phyloP scores from a whole-genome alignment of 1,139 yeast genomes.

The Geotrichum bryndzae region DNA sequence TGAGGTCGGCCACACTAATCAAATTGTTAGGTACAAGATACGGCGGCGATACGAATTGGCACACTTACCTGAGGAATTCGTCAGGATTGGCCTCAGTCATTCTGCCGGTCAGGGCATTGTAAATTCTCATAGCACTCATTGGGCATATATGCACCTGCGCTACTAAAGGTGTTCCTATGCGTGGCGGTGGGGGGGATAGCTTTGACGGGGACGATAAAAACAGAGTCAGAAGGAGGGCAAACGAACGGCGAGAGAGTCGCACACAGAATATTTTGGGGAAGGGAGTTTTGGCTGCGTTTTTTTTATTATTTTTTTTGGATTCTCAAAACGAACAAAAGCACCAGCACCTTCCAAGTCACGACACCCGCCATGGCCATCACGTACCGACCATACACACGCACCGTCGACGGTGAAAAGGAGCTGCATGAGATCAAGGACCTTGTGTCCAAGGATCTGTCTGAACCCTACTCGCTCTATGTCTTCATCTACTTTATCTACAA shows the following conservation, averaged over 20 bases:
- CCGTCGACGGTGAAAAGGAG: constrained; percentile 30
- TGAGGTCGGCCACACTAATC: constrained; percentile 23
- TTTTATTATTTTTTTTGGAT: neutral
- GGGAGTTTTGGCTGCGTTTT: no score
- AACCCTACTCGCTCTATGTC: constrained; percentile 68
- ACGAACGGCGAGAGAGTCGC: neutral
- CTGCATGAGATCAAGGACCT: constrained; percentile 39
- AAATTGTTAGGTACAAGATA: neutral
- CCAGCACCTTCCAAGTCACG: neutral
- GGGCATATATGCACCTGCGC: neutral
- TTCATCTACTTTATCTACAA: constrained; percentile 62
- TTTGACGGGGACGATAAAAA: neutral
- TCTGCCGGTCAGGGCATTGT: constrained; percentile 25
- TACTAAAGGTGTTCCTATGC: neutral
- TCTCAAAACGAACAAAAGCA: neutral
- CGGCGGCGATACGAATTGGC: neutral
- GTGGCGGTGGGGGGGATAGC: neutral
- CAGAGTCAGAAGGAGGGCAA: neutral
- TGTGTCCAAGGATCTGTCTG: constrained; percentile 58
- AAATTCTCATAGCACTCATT: constrained; percentile 23
- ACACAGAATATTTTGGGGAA: neutral
- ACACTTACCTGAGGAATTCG: constrained; percentile 23
- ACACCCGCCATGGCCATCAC: constrained; percentile 1
- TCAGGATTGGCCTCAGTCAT: constrained; percentile 22
- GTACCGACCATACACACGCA: constrained; percentile 25